These are phyloP conservation scores for Termitomyces sp. DNA, from an alignment of 768 basidiomycete species.

Conservation along the genomic window DNA sequence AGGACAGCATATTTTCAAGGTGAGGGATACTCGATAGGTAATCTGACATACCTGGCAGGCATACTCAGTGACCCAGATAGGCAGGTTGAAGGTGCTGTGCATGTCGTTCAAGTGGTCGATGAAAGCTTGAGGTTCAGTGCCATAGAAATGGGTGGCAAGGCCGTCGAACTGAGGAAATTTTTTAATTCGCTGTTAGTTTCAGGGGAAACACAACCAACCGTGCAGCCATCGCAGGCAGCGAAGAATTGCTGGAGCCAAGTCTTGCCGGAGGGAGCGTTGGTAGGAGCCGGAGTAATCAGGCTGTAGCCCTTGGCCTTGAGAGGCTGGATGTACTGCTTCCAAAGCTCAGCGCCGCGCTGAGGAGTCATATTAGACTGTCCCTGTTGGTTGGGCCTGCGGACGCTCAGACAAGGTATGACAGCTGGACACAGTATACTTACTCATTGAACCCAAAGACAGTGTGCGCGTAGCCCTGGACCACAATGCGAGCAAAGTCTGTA, in stretches of 20 bases:
- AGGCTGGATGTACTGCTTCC: slow-evolving; percentile 58
- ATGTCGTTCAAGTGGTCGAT: slow-evolving; percentile 44
- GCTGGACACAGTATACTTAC: slow-evolving; percentile 34
- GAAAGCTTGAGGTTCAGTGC: slow-evolving; percentile 40
- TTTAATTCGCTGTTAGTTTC: neutral
- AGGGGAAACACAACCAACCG: slow-evolving; percentile 33
- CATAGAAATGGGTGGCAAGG: slow-evolving; percentile 70
- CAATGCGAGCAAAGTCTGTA: slow-evolving; percentile 38
- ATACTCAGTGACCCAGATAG: slow-evolving; percentile 66
- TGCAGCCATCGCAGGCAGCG: slow-evolving; percentile 43
- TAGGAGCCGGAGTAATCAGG: slow-evolving; percentile 63
- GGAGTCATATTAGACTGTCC: slow-evolving; percentile 61
- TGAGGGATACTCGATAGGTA: neutral
- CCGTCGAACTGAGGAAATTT: slow-evolving; percentile 40
- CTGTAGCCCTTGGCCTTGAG: slow-evolving; percentile 50
- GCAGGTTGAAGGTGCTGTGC: slow-evolving; percentile 35
- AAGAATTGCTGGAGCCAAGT: slow-evolving; percentile 65
- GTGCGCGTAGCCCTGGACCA: slow-evolving; percentile 47
- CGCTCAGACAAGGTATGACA: neutral
- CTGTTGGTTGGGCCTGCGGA: slow-evolving; percentile 58
- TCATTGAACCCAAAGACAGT: slow-evolving; percentile 67
- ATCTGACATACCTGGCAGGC: slow-evolving; percentile 50
- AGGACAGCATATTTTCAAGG: slow-evolving; percentile 1
- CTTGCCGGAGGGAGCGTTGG: slow-evolving; percentile 52
- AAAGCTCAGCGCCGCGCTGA: slow-evolving; percentile 43